Conservation (phyloP, 371 early-diverging fungal species). For the Apophysomyces variabilis region DNA sequence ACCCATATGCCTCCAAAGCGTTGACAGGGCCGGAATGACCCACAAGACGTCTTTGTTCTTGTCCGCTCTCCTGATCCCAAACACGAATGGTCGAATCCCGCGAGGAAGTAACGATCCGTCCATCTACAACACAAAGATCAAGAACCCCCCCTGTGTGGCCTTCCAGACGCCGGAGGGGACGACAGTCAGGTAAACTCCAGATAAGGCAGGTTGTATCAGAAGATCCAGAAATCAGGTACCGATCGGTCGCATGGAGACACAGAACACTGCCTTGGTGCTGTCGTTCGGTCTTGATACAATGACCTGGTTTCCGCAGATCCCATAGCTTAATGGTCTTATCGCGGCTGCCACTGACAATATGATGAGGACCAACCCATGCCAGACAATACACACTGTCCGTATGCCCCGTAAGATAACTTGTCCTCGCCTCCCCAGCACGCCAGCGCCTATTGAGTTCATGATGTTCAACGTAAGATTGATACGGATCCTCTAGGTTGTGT, state of each 20-base stretch:
- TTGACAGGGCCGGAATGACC: slow-evolving; percentile 93
- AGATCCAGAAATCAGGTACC: slow-evolving; percentile 89
- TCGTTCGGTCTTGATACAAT: slow-evolving; percentile 29
- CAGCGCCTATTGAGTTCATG: slow-evolving; percentile 35
- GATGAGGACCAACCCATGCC: slow-evolving; percentile 66
- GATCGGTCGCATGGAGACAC: slow-evolving; percentile 79
- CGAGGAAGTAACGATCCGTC: slow-evolving; percentile 82
- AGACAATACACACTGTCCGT: slow-evolving; percentile 93
- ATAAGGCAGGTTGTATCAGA: slow-evolving; percentile 89
- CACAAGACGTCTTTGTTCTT: slow-evolving; percentile 64
- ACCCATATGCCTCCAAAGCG: slow-evolving; percentile 72
- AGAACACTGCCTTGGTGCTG: slow-evolving; percentile 88
- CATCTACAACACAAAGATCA: slow-evolving; percentile 74
- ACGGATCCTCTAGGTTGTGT: slow-evolving; percentile 1
- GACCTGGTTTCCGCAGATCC: slow-evolving; percentile 54
- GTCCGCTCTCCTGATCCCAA: slow-evolving; percentile 52
- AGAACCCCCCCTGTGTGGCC: slow-evolving; percentile 84
- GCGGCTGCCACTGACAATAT: slow-evolving; percentile 90
- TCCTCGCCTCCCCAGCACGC: slow-evolving; percentile 37
- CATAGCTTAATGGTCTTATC: slow-evolving; percentile 88
- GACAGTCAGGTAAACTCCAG: slow-evolving; percentile 75
- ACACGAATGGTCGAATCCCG: slow-evolving; percentile 64
- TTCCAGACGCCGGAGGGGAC: slow-evolving; percentile 45
- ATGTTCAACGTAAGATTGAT: slow-evolving; percentile 35
- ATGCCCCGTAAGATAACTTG: slow-evolving; percentile 76